Base-by-base conservation (phyloP, 2,329 filamentous ascomycete genomes). In the Nigrospora sphaerica region DNA sequence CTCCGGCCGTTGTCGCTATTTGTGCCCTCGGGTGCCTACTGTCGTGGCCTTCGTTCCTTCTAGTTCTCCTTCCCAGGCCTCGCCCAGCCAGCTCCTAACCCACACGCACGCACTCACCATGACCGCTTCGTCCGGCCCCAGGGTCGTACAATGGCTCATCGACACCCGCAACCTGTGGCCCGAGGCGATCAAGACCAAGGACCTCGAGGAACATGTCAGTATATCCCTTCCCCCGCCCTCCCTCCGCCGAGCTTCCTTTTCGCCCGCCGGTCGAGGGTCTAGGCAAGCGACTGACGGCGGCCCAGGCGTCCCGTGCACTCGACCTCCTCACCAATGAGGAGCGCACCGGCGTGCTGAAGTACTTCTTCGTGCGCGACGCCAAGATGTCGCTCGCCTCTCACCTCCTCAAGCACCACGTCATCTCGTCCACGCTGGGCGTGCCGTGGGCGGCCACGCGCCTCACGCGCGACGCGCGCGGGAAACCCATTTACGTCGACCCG, bases 361-460 rank as follows among this genome's bases (percentile, higher is more conserved):
- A 80, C 67, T 78, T 80, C 67, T 80, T 83, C 62, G 69, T 84
- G 55, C 72, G 77, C 59, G 87, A 91, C 65, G 86, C 86, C 45
- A 86, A 85, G 61, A 85, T 90, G 75, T 77, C 78, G 42, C 73
- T 92, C 37, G 84, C 68, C 19, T 91, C 86, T 16, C 77, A 83
- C 38, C 75, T 92, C 42, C 72, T 91, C 49, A 92, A 92, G 69
- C 83, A 85, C 46, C 75, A 83, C 54, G 81, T 78, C 57, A 77
- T 90, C 52, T 72, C 78, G 46, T 75, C 76, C 54, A 73, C 75
- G 46, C 71, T 77, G 49, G 65, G 65, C 45, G 70, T 85, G 17
- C 69, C 81, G 12, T 91, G 85, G 85, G 63, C 69, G 36, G 63
- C 73, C 4, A 79, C 83, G 41, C 65, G 57, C 16, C 69, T 86